Evolutionary conservation across 495 filamentous ascomycete genomes (phyloP).

Genomic region (Halenospora varia): DNA sequence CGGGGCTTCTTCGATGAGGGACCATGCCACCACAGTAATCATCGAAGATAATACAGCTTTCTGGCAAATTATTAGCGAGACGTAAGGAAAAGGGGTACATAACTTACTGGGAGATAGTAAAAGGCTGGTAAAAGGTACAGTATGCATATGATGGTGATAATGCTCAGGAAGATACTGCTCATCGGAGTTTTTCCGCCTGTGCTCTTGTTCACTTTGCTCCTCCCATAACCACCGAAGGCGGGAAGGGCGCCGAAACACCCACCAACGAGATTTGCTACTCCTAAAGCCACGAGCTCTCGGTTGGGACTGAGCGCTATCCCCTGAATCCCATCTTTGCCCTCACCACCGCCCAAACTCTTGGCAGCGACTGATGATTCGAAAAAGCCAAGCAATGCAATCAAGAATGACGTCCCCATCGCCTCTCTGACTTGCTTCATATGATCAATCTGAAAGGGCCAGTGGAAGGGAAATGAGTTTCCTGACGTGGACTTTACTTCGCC

Average conservation of each 20-base stretch:
- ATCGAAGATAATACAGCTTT: slow-evolving; percentile 92
- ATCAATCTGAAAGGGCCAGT: slow-evolving; percentile 74
- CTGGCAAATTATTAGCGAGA: slow-evolving; percentile 40
- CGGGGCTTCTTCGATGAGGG: slow-evolving; percentile 91
- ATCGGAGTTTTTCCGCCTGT: slow-evolving; percentile 93
- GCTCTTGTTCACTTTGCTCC: slow-evolving; percentile 89
- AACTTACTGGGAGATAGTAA: slow-evolving; percentile 84
- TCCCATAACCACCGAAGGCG: slow-evolving; percentile 92
- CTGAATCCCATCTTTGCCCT: slow-evolving; percentile 58
- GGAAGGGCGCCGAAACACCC: slow-evolving; percentile 87
- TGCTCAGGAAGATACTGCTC: slow-evolving; percentile 77
- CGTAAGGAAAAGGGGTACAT: neutral
- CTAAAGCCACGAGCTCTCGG: slow-evolving; percentile 88
- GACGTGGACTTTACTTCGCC: slow-evolving; percentile 70
- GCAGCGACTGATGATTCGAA: slow-evolving; percentile 98
- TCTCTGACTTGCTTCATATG: slow-evolving; percentile 81
- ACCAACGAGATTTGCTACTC: slow-evolving; percentile 85
- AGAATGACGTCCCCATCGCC: slow-evolving; percentile 84
- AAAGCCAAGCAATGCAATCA: slow-evolving; percentile 93
- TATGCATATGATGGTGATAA: slow-evolving; percentile 77
- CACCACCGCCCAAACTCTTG: slow-evolving; percentile 70
- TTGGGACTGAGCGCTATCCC: slow-evolving; percentile 84
- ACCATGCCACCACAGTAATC: slow-evolving; percentile 94
- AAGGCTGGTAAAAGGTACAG: slow-evolving; percentile 84
- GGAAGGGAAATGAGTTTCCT: slow-evolving; percentile 68